phyloP scores from a whole-genome alignment of 441 rosid species.

The Hura crepitans region DNA sequence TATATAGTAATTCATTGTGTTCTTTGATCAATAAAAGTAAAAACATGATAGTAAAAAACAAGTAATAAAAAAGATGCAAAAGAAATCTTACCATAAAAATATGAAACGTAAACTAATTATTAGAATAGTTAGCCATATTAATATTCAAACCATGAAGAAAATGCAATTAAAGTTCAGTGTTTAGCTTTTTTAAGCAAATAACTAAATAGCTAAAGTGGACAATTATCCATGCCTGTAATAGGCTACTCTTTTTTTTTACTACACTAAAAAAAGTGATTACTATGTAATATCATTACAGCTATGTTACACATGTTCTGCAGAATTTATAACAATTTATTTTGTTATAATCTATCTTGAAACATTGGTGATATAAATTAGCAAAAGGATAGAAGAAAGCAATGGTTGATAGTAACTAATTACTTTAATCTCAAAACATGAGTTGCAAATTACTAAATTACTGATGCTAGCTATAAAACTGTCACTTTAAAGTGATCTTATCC shows the following conservation, averaged over 20 bases:
- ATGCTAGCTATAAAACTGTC: not conserved
- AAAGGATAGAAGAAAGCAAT: not conserved
- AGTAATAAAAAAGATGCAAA: not conserved
- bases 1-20: not conserved
- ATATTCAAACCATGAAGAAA: not conserved
- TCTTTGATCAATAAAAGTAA: slow-evolving; percentile 2
- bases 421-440: not conserved
- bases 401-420: not conserved
- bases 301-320: not conserved
- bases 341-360: not conserved
- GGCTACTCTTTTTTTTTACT: not conserved
- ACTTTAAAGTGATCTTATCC: not conserved
- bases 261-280: not conserved
- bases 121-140: not conserved
- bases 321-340: not conserved
- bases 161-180: not conserved
- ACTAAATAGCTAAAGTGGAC: not conserved
- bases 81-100: not conserved
- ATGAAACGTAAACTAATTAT: not conserved
- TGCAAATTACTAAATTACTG: not conserved
- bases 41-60: not conserved
- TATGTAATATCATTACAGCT: not conserved
- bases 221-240: not conserved
- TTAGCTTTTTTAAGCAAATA: not conserved
- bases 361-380: not conserved